Evolutionary conservation across 2,329 filamentous ascomycete species (phyloP), one percentile per base, ranked within the genome.

Genomic region (Nannizziopsis arthrosporioides): DNA sequence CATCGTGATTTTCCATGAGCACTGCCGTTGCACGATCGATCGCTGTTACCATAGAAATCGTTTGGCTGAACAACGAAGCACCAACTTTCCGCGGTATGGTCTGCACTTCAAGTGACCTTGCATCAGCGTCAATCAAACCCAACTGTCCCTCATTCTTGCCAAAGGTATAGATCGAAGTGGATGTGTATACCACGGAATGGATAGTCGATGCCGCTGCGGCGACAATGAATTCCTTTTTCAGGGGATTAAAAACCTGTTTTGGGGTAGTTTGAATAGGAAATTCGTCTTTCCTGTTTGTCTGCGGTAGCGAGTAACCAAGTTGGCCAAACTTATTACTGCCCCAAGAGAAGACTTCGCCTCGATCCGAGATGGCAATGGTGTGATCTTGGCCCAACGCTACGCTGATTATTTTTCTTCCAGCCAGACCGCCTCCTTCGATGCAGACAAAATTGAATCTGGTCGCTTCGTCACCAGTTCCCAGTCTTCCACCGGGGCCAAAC

Each of bases 141-240:
- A 98, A 76, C 63, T 98, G 92, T 1, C 92, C 92, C 56, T 88
- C 81, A 58, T 96, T 98, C 59, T 92, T 93, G 17, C 92, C 92
- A 74, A 94, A 98, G 1, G 87, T 94, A 61, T 85, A 98, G 1
- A 98, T 69, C 1, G 86, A 85, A 0, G 80, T 78, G 1, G 77
- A 74, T 0, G 87, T 95, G 59, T 92, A 84, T 0, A 87, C 86
- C 2, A 93, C 89, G 0, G 92, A 96, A 66, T 98, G 92, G 35
- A 94, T 81, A 0, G 85, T 75, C 1, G 92, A 96, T 5, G 92
- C 90, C 1, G 92, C 88, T 48, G 89, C 78, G 0, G 92, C 92
- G 17, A 85, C 65, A 12, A 96, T 77, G 1, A 70, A 62, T 61
- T 96, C 92, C 60, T 88, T 86, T 61, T 95, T 96, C 50, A 98